Evolutionary conservation across 495 filamentous ascomycete genomes (phyloP), one percentile per base, ranked within the genome.

Genomic region (Penicillium canescens): DNA sequence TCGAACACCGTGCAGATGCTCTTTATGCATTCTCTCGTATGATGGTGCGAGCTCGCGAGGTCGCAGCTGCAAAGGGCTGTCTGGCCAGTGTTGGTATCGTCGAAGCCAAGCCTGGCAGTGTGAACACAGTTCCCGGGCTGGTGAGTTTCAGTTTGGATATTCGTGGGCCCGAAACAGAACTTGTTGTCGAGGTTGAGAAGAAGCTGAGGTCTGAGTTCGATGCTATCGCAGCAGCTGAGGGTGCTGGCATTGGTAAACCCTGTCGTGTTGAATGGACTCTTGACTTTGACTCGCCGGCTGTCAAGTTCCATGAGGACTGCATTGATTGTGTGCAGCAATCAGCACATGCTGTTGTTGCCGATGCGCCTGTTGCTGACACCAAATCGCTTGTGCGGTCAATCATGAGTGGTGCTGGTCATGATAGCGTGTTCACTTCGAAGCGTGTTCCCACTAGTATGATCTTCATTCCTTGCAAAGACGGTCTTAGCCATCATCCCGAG

Each of bases 81-180:
- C 68, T 91, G 3, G 89, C 86, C 12, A 87, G 83, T 7, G 89
- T 88, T 3, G 89, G 88, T 0, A 88, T 92, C 43, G 60, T 92
- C 33, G 85, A 78, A 14, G 75, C 85, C 10, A 81, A 76, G 34
- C 87, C 86, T 0, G 86, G 86, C 6, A 83, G 77, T 52, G 87
- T 87, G 14, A 92, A 92, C 66, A 92, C 89, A 0, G 86, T 92
- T 3, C 88, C 89, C 0, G 86, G 86, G 0, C 61, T 67, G 9
- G 88, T 90, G 34, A 77, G 76, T 36, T 91, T 92, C 63, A 83
- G 78, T 10, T 77, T 92, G 12, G 90, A 94, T 57, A 80, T 92
- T 41, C 83, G 90, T 16, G 78, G 84, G 0, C 82, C 81, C 0
- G 66, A 81, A 35, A 83, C 88, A 55, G 71, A 67, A 16, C 78